These are phyloP conservation scores for Cordyceps cicadae DNA, from an alignment of 2,329 filamentous ascomycete genomes.

Conservation along the genomic window DNA sequence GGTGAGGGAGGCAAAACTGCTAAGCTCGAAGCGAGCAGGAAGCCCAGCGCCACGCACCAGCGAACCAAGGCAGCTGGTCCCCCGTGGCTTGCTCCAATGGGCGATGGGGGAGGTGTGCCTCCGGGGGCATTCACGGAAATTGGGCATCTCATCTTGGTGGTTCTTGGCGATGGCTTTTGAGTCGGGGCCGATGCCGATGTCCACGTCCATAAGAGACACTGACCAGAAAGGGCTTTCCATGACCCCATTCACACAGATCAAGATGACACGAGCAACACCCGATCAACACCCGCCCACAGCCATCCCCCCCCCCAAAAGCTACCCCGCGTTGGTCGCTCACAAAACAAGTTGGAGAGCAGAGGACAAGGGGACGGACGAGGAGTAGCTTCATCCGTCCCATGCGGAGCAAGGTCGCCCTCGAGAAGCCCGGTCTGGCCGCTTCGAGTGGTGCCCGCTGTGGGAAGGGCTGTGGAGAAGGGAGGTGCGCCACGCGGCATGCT, in stretches of 20 bases:
- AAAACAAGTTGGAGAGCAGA: background rate
- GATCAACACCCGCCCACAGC: too few species aligned
- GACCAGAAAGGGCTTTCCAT: background rate
- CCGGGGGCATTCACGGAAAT: constrained; percentile 5
- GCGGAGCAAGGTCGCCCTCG: background rate
- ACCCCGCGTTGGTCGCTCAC: background rate
- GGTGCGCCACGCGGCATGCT: constrained; percentile 8
- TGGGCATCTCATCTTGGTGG: background rate
- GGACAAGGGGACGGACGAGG: too few species aligned
- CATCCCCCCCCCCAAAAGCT: too few species aligned
- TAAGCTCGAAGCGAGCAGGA: background rate
- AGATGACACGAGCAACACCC: background rate
- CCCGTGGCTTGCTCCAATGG: background rate
- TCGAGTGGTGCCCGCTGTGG: constrained; percentile 5
- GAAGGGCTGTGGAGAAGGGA: background rate
- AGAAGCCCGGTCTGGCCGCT: background rate
- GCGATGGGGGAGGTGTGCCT: background rate
- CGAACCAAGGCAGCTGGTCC: background rate
- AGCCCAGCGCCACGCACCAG: background rate
- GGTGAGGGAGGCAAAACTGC: background rate
- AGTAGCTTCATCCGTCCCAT: background rate
- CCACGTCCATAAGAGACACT: background rate
- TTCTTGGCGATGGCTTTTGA: background rate
- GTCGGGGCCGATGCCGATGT: background rate
- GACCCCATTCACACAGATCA: background rate